Percentiles rank a stretch among this genome's conserved stretches.
Evolutionary conservation across 192 early-diverging fungal species (phyloP).

Genomic region (Nowakowskiella sp.): DNA sequence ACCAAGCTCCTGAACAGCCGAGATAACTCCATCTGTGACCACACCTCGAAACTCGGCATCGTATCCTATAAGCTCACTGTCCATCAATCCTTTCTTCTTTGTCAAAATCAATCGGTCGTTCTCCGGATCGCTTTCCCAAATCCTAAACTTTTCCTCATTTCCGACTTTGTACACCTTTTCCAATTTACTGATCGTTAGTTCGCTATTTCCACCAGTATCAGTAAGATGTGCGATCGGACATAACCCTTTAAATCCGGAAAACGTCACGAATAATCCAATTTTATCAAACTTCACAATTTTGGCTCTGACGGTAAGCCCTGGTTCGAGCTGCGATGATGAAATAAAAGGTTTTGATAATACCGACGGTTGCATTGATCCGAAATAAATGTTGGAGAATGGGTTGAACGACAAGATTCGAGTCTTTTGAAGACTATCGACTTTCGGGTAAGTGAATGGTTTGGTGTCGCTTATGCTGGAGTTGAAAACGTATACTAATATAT

Average conservation of each 20-base stretch:
- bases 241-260: conserved; percentile 58
- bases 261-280: conserved; percentile 46
- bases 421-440: too few species aligned
- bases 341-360: too few species aligned
- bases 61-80: conserved; percentile 54
- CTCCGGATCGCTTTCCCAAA: conserved; percentile 38
- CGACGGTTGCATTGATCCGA: too few species aligned
- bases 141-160: conserved; percentile 59
- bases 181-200: conserved; percentile 60
- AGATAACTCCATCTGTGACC: conserved; percentile 58
- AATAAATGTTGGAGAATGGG: too few species aligned
- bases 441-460: too few species aligned
- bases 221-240: conserved; percentile 67
- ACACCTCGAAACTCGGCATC: conserved; percentile 50
- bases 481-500: too few species aligned
- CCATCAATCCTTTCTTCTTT: conserved; percentile 64
- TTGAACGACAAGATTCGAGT: too few species aligned
- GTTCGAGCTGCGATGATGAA: too few species aligned
- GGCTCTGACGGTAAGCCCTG: conserved; percentile 32
- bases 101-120: conserved; percentile 60
- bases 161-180: conserved; percentile 71
- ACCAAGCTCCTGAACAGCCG: conserved; percentile 50
- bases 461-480: too few species aligned
- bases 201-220: too few species aligned
- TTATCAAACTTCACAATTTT: conserved; percentile 43